Base-by-base conservation (phyloP, 768 basidiomycete species). In the Pleurotus sapidus region DNA sequence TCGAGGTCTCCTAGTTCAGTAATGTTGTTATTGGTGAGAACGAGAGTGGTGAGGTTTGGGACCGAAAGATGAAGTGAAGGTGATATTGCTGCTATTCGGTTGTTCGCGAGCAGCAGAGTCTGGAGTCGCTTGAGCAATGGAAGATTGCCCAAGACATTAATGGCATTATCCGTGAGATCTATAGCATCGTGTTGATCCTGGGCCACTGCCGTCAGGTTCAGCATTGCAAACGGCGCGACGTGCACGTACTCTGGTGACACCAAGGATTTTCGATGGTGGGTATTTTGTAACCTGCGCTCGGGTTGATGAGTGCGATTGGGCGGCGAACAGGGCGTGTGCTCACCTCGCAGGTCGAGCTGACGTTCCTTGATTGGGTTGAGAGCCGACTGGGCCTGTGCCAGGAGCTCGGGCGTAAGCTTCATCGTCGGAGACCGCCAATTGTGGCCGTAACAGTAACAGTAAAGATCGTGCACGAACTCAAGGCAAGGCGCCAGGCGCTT, bases 231-330 rank as follows among this genome's bases (percentile, higher is more conserved):
- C 60, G 64, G 57, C 61, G 60, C 39, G 61, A 50, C 30, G 30
- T 40, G 57, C 40, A 71, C 84, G 63, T 70, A 87, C 91, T 80
- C 80, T 87, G 71, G 93, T 93, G 61, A 95, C 90, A 79, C 93
- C 94, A 63, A 96, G 81, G 81, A 81, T 96, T 96, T 87, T 96
- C 94, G 69, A 96, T 96, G 56, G 90, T 84, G 55, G 94, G 93
- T 63, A 95, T 95, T 83, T 93, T 94, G 76, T 90, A 89, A 57
- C 93, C 93, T 95, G 71, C 63, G 65, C 63, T 25, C 24, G 15
- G 59, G 63, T 63, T 62, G 46, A 42, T 68, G 60, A 70, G 64
- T 49, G 60, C 66, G 53, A 18, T 11, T 61, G 51, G 53, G 56
- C 18, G 20, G 46, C 42, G 30, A 57, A 58, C 59, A 15, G 55